Percentiles rank a stretch among this genome's conserved stretches.
phyloP scores from a whole-genome alignment of 176 grass and related monocot genomes.

The Avena sativa region DNA sequence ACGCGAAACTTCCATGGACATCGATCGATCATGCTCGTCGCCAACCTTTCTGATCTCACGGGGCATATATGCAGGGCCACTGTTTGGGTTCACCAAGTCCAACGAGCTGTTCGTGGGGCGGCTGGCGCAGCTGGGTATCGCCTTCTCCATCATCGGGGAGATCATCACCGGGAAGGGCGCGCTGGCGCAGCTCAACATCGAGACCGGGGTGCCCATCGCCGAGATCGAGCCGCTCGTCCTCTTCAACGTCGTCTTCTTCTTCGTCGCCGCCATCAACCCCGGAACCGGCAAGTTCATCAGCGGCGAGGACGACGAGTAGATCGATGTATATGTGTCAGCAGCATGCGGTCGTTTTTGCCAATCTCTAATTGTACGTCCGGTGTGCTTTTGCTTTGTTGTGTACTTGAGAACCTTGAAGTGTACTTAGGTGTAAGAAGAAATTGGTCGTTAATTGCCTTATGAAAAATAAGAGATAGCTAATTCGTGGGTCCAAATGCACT shows the following conservation, averaged over 20 bases:
- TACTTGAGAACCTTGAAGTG: constrained; percentile 10
- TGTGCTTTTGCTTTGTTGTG: constrained; percentile 35
- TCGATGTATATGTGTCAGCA: neutral
- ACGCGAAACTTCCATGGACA: neutral
- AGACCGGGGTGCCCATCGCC: constrained; percentile 68
- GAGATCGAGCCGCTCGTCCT: constrained; percentile 75
- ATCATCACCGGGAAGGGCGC: constrained; percentile 73
- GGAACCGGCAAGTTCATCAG: constrained; percentile 68
- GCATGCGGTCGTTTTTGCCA: neutral
- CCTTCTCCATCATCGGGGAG: constrained; percentile 80
- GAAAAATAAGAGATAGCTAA: constrained; percentile 50
- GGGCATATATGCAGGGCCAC: constrained; percentile 34
- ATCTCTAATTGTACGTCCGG: constrained; percentile 4
- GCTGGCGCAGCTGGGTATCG: constrained; percentile 69
- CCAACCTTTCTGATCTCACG: neutral
- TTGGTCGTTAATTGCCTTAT: constrained; percentile 20
- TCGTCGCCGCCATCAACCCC: constrained; percentile 70
- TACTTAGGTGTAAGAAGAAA: constrained; percentile 28
- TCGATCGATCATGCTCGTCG: neutral
- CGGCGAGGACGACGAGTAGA: constrained; percentile 50
- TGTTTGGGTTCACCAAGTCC: constrained; percentile 73
- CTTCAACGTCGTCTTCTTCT: constrained; percentile 73
- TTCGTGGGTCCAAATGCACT: constrained; percentile 8
- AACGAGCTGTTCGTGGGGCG: constrained; percentile 75
- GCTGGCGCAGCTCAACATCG: constrained; percentile 76